phyloP scores from a whole-genome alignment of 2,329 filamentous ascomycete species.

The Fusarium sp. region DNA sequence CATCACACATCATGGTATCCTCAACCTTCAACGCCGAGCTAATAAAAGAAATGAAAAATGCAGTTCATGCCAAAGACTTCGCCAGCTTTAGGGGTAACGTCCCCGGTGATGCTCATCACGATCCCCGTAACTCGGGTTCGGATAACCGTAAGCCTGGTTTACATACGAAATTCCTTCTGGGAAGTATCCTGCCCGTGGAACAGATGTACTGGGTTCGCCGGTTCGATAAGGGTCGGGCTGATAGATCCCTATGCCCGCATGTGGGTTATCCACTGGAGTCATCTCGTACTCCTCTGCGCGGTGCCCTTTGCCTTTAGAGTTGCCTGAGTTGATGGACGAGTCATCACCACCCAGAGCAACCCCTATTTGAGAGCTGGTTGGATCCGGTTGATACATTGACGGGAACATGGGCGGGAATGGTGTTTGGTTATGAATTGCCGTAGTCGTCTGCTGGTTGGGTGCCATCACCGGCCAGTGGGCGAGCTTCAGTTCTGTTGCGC shows the following conservation, averaged over 20 bases:
- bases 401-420: neutral
- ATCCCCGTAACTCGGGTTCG: slow-evolving; percentile 1
- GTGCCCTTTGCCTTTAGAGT: slow-evolving; percentile 4
- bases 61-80: neutral
- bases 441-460: neutral
- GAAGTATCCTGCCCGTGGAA: neutral
- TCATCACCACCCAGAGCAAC: slow-evolving; percentile 9
- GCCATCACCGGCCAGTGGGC: slow-evolving; percentile 5
- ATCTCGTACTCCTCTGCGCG: slow-evolving; percentile 5
- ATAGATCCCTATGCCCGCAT: slow-evolving; percentile 1
- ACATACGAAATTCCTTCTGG: neutral
- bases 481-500: slow-evolving; percentile 7
- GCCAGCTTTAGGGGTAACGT: neutral
- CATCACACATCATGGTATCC: slow-evolving; percentile 25
- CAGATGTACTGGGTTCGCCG: slow-evolving; percentile 7
- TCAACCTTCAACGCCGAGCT: slow-evolving; percentile 30
- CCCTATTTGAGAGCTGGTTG: slow-evolving; percentile 5
- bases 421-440: neutral
- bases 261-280: neutral
- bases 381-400: slow-evolving; percentile 4
- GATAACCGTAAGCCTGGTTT: neutral
- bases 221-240: neutral
- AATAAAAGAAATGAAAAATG: neutral
- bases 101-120: slow-evolving; percentile 14
- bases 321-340: neutral